Conservation (phyloP, 805 yeast genomes). For the Teunomyces tritomae region DNA sequence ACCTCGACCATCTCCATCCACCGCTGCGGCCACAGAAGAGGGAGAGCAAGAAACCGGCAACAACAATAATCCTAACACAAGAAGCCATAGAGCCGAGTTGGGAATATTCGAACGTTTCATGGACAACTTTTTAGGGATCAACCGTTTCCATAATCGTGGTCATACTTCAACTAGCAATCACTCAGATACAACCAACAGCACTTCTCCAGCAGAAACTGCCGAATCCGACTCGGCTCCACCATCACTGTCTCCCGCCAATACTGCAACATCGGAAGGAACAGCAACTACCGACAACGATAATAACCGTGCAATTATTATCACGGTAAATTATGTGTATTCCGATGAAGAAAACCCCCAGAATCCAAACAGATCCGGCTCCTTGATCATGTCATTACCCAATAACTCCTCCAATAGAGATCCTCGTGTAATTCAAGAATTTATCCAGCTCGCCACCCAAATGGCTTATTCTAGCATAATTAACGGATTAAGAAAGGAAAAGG, state of each 20-base stretch:
- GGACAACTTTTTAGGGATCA: conserved; percentile 18
- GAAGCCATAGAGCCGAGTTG: conserved; percentile 6
- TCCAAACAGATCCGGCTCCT: conserved; percentile 52
- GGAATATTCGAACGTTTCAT: conserved; percentile 24
- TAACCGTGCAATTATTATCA: conserved; percentile 38
- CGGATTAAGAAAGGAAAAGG: conserved; percentile 47
- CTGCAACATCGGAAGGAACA: conserved; percentile 4
- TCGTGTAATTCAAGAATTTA: conserved; percentile 56
- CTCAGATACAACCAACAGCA: background rate
- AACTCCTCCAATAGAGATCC: conserved; percentile 58
- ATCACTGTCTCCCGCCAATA: background rate
- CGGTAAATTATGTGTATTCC: conserved; percentile 44
- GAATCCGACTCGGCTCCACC: conserved; percentile 1
- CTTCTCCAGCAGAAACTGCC: conserved; percentile 1
- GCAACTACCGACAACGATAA: conserved; percentile 10
- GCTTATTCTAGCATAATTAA: conserved; percentile 63
- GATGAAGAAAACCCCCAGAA: conserved; percentile 37
- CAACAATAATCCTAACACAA: background rate
- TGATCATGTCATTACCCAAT: conserved; percentile 66
- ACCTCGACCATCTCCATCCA: background rate
- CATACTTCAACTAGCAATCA: background rate
- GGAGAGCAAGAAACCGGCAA: too few species aligned
- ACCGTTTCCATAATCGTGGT: background rate
- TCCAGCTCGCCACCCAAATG: conserved; percentile 65
- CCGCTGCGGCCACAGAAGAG: too few species aligned